A percentile compares a stretch with the other conserved stretches of the same genome.
These are phyloP conservation scores for Helenozyma rhizophorensis DNA, from an alignment of 805 yeast genomes.

Conservation along the genomic window DNA sequence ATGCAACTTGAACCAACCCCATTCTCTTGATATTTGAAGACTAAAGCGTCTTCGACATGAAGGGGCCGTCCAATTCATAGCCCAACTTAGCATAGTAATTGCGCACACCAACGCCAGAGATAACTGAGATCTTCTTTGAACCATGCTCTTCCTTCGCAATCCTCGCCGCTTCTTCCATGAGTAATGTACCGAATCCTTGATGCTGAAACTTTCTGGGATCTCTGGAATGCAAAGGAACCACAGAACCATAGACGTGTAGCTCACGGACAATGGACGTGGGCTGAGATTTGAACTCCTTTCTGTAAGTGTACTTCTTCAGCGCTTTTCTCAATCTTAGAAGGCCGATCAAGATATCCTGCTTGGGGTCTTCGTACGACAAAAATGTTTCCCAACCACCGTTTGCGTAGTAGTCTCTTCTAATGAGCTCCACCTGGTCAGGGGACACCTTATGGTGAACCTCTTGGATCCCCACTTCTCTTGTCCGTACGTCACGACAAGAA, in stretches of 20 bases:
- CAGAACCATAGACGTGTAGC: slow-evolving; percentile 95
- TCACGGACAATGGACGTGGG: slow-evolving; percentile 95
- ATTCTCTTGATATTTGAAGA: too few species aligned
- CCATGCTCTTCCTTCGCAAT: slow-evolving; percentile 96
- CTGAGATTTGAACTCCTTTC: slow-evolving; percentile 81
- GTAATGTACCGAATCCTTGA: slow-evolving; percentile 95
- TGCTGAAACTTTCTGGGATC: slow-evolving; percentile 98
- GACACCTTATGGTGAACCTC: slow-evolving; percentile 96
- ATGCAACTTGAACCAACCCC: not conserved
- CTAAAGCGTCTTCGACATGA: slow-evolving; percentile 69
- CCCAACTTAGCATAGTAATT: slow-evolving; percentile 93
- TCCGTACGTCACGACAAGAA: slow-evolving; percentile 90
- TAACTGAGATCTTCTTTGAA: slow-evolving; percentile 83
- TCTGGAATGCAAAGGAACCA: slow-evolving; percentile 91
- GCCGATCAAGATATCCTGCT: slow-evolving; percentile 92
- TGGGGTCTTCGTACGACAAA: slow-evolving; percentile 92
- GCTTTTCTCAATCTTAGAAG: slow-evolving; percentile 84
- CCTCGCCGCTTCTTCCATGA: slow-evolving; percentile 98
- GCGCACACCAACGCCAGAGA: slow-evolving; percentile 96
- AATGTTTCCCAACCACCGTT: slow-evolving; percentile 99
- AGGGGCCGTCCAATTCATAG: slow-evolving; percentile 91
- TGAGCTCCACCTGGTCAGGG: slow-evolving; percentile 95
- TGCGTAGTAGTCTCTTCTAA: slow-evolving; percentile 93
- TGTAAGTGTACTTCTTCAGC: slow-evolving; percentile 79
- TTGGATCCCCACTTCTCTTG: slow-evolving; percentile 97